A percentile compares a stretch with the other conserved stretches of the same genome.
These are phyloP conservation scores for Hapsidospora chrysogenum DNA, from an alignment of 495 filamentous ascomycete genomes.

Conservation along the genomic window DNA sequence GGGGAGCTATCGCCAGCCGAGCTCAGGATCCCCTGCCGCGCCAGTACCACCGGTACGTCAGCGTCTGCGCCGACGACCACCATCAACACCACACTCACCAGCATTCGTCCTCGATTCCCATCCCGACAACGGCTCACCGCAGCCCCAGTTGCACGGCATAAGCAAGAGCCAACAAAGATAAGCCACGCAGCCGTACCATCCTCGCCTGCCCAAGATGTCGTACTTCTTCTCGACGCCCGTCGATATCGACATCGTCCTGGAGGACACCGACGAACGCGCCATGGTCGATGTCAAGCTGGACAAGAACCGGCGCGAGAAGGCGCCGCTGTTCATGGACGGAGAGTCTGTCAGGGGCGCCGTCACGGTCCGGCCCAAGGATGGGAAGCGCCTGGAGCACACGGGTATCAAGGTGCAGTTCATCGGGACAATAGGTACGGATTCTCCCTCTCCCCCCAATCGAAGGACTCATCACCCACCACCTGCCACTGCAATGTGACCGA, in stretches of 20 bases:
- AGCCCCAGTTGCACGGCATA: no score
- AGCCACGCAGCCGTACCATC: no score
- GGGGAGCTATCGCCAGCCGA: no score
- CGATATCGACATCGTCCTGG: slow-evolving; percentile 96
- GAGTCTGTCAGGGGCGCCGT: slow-evolving; percentile 94
- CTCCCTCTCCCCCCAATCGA: neutral
- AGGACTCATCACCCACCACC: neutral
- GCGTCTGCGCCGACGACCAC: no score
- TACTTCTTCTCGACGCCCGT: slow-evolving; percentile 97
- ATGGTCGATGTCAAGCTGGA: slow-evolving; percentile 97
- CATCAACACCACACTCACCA: no score
- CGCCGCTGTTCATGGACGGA: slow-evolving; percentile 91
- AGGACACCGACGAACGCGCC: slow-evolving; percentile 80
- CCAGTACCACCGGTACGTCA: no score
- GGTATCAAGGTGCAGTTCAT: slow-evolving; percentile 99
- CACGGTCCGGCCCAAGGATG: slow-evolving; percentile 93
- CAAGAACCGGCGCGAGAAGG: slow-evolving; percentile 92
- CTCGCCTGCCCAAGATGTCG: slow-evolving; percentile 75
- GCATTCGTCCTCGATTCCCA: no score
- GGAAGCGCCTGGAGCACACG: slow-evolving; percentile 92
- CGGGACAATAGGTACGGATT: slow-evolving; percentile 71
- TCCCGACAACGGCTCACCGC: no score
- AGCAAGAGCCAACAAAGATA: no score
- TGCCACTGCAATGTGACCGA: neutral
- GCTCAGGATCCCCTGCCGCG: no score